phyloP scores from a whole-genome alignment of 2,329 filamentous ascomycete genomes.

The Ilyonectria sp. region DNA sequence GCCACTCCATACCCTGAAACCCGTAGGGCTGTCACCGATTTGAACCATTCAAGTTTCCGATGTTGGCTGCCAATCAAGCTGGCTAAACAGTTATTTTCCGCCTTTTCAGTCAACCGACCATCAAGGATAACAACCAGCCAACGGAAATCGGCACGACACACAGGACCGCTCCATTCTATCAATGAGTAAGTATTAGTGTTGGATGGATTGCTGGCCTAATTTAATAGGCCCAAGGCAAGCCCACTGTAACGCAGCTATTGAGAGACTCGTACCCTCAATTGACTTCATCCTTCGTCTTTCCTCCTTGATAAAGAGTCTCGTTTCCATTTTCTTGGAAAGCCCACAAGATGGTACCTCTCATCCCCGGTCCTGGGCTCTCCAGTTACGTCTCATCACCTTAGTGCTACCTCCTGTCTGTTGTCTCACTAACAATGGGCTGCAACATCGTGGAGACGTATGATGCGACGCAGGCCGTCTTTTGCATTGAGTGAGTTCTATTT shows the following conservation, averaged over 20 bases:
- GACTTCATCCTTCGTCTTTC: background rate
- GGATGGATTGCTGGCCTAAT: background rate
- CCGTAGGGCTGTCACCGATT: background rate
- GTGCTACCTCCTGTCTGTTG: slow-evolving; percentile 68
- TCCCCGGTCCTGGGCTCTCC: background rate
- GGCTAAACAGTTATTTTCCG: background rate
- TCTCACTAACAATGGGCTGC: slow-evolving; percentile 65
- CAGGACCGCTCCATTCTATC: background rate
- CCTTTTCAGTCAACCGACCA: background rate
- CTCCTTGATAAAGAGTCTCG: background rate
- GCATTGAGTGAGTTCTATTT: slow-evolving; percentile 21
- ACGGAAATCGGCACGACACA: background rate
- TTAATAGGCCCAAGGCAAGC: background rate
- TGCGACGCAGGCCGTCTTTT: slow-evolving; percentile 74
- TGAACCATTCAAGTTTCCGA: background rate
- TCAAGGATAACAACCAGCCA: background rate
- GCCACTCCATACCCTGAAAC: background rate
- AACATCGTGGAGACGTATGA: slow-evolving; percentile 60
- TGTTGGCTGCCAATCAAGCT: slow-evolving; percentile 7
- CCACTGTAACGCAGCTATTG: background rate
- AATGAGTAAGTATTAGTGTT: background rate
- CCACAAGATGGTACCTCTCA: background rate
- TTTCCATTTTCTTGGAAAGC: background rate
- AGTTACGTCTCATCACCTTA: slow-evolving; percentile 49
- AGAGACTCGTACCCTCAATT: background rate